Conservation (phyloP, 345 rosid genomes). For the Heritiera littoralis region DNA sequence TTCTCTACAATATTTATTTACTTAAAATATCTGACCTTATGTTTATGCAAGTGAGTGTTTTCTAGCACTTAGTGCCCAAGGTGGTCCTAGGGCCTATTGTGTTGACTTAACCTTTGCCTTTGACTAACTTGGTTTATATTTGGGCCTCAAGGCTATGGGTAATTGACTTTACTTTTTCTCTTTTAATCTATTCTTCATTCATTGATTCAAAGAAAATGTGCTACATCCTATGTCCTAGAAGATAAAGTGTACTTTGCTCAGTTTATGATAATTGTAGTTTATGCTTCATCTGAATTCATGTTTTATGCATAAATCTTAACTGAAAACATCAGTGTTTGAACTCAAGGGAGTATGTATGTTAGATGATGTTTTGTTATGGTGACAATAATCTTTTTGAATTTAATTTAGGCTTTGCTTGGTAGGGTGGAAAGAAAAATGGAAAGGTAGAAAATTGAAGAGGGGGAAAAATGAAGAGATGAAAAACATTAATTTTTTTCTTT, state of each 20-base stretch:
- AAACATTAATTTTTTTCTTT: too few species aligned
- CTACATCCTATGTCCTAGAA: not conserved
- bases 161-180: not conserved
- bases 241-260: not conserved
- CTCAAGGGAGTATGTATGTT: not conserved
- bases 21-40: not conserved
- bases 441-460: too few species aligned
- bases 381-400: not conserved
- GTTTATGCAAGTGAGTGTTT: not conserved
- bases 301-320: not conserved
- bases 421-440: too few species aligned
- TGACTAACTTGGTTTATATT: not conserved
- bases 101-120: not conserved
- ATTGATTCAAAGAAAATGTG: not conserved
- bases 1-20: not conserved
- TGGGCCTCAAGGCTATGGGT: not conserved
- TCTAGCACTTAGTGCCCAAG: not conserved
- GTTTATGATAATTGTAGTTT: not conserved
- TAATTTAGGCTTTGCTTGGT: not conserved
- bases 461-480: too few species aligned
- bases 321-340: not conserved
- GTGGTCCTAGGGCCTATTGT: not conserved
- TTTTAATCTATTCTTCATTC: not conserved
- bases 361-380: not conserved
- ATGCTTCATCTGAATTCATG: not conserved